Base-by-base conservation (phyloP, 352 stramenopile species). In the Phytopythium kandeliae region DNA sequence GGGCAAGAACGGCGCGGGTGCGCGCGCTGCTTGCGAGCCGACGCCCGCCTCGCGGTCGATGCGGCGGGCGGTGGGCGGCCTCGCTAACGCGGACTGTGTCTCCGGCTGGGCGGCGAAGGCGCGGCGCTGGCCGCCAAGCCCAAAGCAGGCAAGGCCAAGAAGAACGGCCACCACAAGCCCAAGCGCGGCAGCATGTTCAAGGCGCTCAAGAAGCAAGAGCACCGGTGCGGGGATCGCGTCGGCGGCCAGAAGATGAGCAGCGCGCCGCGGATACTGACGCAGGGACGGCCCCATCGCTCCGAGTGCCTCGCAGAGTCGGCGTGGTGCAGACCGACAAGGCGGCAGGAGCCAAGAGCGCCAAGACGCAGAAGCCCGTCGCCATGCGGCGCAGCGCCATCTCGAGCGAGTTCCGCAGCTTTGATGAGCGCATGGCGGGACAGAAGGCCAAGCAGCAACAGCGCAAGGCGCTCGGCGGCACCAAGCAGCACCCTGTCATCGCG, bases 351-450 rank as follows among this genome's bases (percentile, higher is more conserved):
- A 66, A n/a, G 44, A 71, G 63, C 25, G 54, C 40, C 7, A 62
- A 60, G 37, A 53, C 58, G 28, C 68, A 69, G 22, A 45, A 31
- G 10, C 43, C 47, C 3, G 33, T 58, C 22, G 54, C 49, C 2
- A 85, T 79, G 69, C 58, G 70, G 8, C 48, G 49, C 1, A 36
- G 51, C 16, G 26, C 46, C 7, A 54, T 86, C n/a, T 62, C 78
- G 12, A 65, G 81, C 38, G 77, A 89, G 38, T 81, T 86, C 46
- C 77, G 80, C 36, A 89, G 77, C 54, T 91, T 89, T 67, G 79
- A 91, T 57, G 80, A 91, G 58, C 77, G 80, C 2, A 79, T 91
- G 63, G 66, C 71, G 0, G 72, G 63, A 0, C 74, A 78, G 51
- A 76, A 65, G 31, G 47, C 16, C 44, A 49, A 36, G n/a, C 34